phyloP scores from a whole-genome alignment of 192 early-diverging fungal genomes.

The Entomortierella lignicola region DNA sequence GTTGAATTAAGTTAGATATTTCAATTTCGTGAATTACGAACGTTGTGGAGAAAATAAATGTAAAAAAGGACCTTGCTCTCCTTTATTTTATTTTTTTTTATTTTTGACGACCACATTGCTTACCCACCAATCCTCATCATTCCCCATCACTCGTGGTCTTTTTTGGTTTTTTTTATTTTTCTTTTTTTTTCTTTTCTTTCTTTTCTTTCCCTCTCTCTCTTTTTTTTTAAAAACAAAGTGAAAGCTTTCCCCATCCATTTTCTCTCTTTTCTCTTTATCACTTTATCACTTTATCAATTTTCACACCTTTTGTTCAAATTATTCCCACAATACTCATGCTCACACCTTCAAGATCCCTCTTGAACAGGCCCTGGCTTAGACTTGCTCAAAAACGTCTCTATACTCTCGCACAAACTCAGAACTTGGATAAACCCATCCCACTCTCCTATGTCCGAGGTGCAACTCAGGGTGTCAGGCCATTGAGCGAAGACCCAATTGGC shows the following conservation, averaged over 20 bases:
- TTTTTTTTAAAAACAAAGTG: too few species aligned
- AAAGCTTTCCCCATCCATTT: background rate
- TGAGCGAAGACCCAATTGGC: conserved; percentile 57
- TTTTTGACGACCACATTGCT: background rate
- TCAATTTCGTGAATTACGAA: too few species aligned
- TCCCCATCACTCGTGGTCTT: too few species aligned
- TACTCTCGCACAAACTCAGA: background rate
- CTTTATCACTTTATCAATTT: background rate
- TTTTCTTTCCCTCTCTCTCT: background rate
- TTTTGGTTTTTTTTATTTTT: background rate
- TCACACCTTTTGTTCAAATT: background rate
- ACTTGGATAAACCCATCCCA: background rate
- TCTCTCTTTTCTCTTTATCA: background rate
- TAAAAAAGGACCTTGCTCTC: too few species aligned
- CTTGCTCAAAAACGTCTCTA: conserved; percentile 2
- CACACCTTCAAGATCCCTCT: background rate
- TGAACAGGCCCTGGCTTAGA: conserved; percentile 1
- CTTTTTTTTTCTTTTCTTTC: background rate
- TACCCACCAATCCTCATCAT: background rate
- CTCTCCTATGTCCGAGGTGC: conserved; percentile 49
- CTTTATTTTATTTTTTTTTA: background rate
- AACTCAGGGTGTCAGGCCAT: conserved; percentile 11
- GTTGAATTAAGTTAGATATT: conserved; percentile 3
- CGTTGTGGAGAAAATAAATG: background rate
- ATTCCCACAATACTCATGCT: conserved; percentile 2